Conservation (phyloP, 1,139 yeast genomes). For the Entelexis paramagnoliae region DNA sequence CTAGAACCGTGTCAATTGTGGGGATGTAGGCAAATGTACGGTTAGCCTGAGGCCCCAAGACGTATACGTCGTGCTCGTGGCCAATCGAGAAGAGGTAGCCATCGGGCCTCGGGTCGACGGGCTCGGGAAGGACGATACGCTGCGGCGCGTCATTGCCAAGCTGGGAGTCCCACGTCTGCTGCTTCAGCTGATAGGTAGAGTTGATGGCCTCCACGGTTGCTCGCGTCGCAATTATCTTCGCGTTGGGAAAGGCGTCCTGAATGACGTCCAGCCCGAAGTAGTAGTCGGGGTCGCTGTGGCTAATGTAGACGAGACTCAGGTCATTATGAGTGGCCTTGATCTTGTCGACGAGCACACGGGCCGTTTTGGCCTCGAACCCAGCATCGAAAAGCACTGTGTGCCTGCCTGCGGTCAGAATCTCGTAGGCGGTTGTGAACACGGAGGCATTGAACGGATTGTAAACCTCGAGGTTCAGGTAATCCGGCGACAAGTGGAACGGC, state of each 20-base stretch:
- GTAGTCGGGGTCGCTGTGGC: constrained; percentile 7
- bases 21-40: constrained; percentile 2
- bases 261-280: constrained; percentile 6
- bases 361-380: neutral
- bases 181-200: neutral
- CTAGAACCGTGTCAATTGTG: neutral
- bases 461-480: constrained; percentile 1
- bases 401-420: neutral
- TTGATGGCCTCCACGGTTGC: constrained; percentile 5
- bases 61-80: constrained; percentile 1
- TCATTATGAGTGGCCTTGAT: constrained; percentile 3
- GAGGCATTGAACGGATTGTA: constrained; percentile 3
- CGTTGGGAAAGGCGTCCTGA: constrained; percentile 1
- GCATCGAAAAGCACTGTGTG: constrained; percentile 1
- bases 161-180: neutral
- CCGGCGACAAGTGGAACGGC: neutral
- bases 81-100: neutral
- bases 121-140: constrained; percentile 1
- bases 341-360: neutral
- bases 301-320: neutral
- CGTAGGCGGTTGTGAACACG: neutral
- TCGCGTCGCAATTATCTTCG: neutral
- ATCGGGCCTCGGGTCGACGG: neutral
- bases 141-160: neutral
- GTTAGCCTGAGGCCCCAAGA: constrained; percentile 1